These are phyloP conservation scores for Trametes sanguinea DNA, from an alignment of 768 basidiomycete species.

Conservation along the genomic window DNA sequence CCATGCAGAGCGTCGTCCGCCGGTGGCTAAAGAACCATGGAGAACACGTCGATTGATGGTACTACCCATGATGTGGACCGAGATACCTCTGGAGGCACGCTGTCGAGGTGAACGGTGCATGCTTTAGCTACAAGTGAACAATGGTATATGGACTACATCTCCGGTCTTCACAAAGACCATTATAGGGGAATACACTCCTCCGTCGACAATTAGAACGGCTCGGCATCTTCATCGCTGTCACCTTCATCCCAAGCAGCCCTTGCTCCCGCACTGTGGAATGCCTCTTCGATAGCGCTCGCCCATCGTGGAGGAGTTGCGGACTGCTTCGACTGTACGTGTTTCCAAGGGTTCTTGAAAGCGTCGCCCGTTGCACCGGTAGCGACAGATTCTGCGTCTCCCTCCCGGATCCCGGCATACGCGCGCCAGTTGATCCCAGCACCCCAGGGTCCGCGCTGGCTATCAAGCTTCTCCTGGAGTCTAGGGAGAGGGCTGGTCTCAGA, in stretches of 20 bases:
- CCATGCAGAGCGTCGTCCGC: slow-evolving; percentile 50
- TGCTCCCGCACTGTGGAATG: neutral
- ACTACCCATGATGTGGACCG: neutral
- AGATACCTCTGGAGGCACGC: too few species aligned
- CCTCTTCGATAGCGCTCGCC: neutral
- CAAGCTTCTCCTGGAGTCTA: neutral
- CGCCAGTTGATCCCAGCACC: neutral
- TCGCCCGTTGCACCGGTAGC: neutral
- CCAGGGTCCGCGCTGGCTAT: neutral
- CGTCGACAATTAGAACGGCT: neutral
- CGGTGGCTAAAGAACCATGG: slow-evolving; percentile 63
- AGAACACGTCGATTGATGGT: slow-evolving; percentile 3
- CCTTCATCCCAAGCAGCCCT: slow-evolving; percentile 9
- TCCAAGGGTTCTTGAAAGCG: slow-evolving; percentile 17
- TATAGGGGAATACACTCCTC: too few species aligned
- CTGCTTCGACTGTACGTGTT: neutral
- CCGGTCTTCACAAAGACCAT: too few species aligned
- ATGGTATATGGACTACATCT: too few species aligned
- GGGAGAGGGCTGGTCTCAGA: neutral
- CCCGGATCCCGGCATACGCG: neutral
- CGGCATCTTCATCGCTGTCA: neutral
- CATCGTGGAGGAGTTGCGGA: neutral
- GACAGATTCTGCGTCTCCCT: slow-evolving; percentile 2
- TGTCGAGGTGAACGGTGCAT: too few species aligned
- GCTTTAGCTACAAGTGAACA: too few species aligned